Evolutionary conservation across 176 grass and related monocot genomes (phyloP).

Genomic region (Guadua angustifolia): DNA sequence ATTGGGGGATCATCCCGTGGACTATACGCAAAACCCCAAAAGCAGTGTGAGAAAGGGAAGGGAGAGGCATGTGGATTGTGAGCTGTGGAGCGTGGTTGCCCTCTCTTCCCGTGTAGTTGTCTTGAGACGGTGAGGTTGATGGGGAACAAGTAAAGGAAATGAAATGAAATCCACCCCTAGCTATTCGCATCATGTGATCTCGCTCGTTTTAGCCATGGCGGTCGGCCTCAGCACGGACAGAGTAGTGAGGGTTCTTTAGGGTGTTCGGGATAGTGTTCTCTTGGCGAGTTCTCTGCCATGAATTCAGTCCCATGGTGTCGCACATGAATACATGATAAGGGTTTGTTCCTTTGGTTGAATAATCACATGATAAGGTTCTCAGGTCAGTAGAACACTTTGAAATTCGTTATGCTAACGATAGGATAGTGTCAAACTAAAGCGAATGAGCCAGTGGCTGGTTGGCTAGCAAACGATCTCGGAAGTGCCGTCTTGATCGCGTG

Average conservation of each 20-base stretch:
- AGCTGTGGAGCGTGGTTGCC: not conserved
- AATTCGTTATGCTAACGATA: not conserved
- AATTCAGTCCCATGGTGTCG: not conserved
- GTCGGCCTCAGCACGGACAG: constrained; percentile 18
- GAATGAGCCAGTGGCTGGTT: too few relatives aligned
- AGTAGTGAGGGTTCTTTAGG: not conserved
- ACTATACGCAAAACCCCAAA: constrained; percentile 29
- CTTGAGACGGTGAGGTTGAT: constrained; percentile 34
- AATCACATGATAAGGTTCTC: constrained; percentile 15
- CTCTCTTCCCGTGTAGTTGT: not conserved
- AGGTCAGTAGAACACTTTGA: not conserved
- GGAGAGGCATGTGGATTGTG: constrained; percentile 24
- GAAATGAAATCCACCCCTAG: not conserved
- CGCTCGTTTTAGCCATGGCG: not conserved
- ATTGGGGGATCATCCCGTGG: constrained; percentile 23
- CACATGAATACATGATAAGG: not conserved
- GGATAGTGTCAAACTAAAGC: not conserved
- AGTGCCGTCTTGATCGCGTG: too few relatives aligned
- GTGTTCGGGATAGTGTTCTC: constrained; percentile 3
- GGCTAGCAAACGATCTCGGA: too few relatives aligned
- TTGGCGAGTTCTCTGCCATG: constrained; percentile 19
- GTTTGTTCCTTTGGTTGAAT: not conserved
- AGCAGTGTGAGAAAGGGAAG: not conserved
- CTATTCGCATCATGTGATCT: not conserved
- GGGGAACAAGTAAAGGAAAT: not conserved